Base-by-base conservation (phyloP, 2,329 filamentous ascomycete species). In the Macrophomina phaseolina region DNA sequence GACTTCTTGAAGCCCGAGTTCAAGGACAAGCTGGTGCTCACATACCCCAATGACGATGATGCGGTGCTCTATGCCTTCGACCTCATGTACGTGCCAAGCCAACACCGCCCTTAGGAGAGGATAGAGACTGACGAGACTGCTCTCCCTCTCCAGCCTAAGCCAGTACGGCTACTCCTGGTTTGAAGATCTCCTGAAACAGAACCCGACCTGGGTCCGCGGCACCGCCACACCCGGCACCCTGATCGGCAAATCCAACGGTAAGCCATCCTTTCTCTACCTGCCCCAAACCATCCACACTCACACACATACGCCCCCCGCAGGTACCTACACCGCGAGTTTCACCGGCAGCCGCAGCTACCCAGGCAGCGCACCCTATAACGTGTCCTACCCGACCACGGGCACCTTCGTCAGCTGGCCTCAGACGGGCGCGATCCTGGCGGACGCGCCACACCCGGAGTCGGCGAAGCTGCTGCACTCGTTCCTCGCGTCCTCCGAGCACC, bases 41-140 rank as follows among this genome's bases (percentile, higher is more conserved):
- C 84, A 0, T 87, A 87, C 66, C 86, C 85, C 11, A 86, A 87
- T 67, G 86, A 87, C 49, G 85, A 87, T 48, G 85, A 87, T 64
- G 85, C 85, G 0, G 80, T 87, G 2, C 74, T 85, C 0, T 86
- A 77, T 45, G 80, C 81, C 2, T 85, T 84, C 42, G 77, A 85
- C 49, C 74, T 84, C 1, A 80, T 86, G 74, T 74, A 79, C 46
- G 81, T 83, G 66, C 72, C 2, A 80, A 76, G 66, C 78, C 80
- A 64, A 73, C 72, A 23, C 8, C 75, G 78, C 42, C 79, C 77
- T 68, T 72, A 81, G 1, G 76, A 77, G 9, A 23, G 23, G 23
- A 23, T 23, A 23, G 23, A 23, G 23, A 23, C 23, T 23, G 23
- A 23, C 23, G 23, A 23, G 23, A 23, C 23, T 23, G 23, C 23